Base-by-base conservation (phyloP, 352 stramenopile genomes). In the Pythium monospermum region DNA sequence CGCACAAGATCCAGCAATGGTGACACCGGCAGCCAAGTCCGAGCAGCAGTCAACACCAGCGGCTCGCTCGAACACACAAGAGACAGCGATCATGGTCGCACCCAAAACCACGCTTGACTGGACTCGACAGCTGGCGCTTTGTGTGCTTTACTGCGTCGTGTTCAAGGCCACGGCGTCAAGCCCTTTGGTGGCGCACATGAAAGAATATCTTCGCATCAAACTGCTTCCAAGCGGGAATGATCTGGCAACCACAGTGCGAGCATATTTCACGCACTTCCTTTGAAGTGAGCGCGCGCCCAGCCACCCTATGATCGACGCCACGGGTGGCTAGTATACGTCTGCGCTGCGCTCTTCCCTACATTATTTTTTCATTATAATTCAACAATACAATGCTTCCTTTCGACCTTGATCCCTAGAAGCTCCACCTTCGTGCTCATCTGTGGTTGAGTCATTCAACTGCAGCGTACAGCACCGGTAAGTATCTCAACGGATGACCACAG, bases 91-190 rank as follows among this genome's bases (percentile, higher is more conserved):
- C 32, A 12, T 27, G 1, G 23, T 59, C 26, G 15, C 52, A 21
- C 3, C 38, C 32, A 53, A 46, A 37, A 23, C 21, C 4, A 15
- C 44, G 6, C 36, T 54, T 2, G 25, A 28, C 2, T 50, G n/a
- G 28, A 37, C 54, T 12, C 53, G 53, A 13, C 53, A 50, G 45
- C 31, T 54, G 4, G 37, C 30, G 11, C n/a, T 61, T 6, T 35
- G 42, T 21, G 22, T 36, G n/a, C 13, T 61, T 3, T 61, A 61
- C 53, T 53, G 49, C 19, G 21, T 61, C 10, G 19, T 54, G 13
- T 33, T 61, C 53, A 61, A 61, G 53, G 53, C 53, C 1, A 38
- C 26, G 1, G 28, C 27, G 6, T 43, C 52, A 21, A 59, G 53
- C 35, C 52, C 52, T 2, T 53, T 59, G 21, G 10, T 43, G 0